A percentile compares a stretch with the other conserved stretches of the same genome.
These are phyloP conservation scores for Cystobasidium tubakii DNA, from an alignment of 768 basidiomycete species.

Conservation along the genomic window DNA sequence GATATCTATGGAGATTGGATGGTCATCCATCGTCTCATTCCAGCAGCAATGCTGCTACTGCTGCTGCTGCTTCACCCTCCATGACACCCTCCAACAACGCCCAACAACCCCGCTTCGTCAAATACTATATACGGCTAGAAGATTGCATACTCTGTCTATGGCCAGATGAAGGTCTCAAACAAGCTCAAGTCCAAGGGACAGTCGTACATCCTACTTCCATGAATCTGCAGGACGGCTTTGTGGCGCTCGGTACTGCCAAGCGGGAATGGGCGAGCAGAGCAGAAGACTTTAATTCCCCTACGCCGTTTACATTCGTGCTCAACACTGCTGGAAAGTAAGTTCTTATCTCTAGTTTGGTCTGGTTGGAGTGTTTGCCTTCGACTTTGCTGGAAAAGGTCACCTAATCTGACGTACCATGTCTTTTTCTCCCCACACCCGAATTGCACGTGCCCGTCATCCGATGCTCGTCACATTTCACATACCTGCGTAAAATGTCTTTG, in stretches of 20 bases:
- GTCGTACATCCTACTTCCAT: constrained; percentile 20
- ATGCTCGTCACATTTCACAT: not conserved
- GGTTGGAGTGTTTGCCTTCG: too few species aligned
- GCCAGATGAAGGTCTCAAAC: constrained; percentile 28
- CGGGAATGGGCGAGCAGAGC: constrained; percentile 6
- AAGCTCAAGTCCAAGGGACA: constrained; percentile 20
- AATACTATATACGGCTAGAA: constrained; percentile 28
- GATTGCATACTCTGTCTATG: constrained; percentile 35
- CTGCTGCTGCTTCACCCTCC: not conserved
- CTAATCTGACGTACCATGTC: not conserved
- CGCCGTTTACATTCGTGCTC: constrained; percentile 27
- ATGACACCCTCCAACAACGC: not conserved
- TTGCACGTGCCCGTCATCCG: not conserved
- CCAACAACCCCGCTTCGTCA: constrained; percentile 9
- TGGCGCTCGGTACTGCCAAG: not conserved
- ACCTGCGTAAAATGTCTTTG: not conserved
- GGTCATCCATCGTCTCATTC: not conserved
- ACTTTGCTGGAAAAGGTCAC: not conserved
- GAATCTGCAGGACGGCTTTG: constrained; percentile 28
- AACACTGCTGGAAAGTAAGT: constrained; percentile 35
- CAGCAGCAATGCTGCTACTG: not conserved
- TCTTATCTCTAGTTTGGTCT: not conserved
- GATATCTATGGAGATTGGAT: constrained; percentile 29
- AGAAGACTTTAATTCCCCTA: not conserved
- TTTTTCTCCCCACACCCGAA: not conserved